phyloP scores from a whole-genome alignment of 768 basidiomycete species.

The Agrocybe pediades region DNA sequence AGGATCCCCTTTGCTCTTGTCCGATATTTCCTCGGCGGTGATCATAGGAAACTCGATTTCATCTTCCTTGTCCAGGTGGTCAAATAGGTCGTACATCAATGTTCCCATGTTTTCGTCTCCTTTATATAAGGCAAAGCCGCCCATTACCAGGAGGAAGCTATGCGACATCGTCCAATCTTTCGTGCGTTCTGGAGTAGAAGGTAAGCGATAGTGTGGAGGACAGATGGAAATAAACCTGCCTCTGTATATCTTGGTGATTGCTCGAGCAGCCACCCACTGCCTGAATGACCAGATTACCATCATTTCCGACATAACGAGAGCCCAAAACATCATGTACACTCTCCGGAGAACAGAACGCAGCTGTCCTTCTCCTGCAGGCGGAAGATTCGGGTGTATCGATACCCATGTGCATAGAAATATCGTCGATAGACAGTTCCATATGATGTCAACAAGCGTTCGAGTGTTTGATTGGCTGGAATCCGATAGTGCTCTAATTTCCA shows the following conservation, averaged over 20 bases:
- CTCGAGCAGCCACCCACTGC: background rate
- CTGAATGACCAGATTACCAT: background rate
- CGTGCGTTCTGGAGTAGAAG: background rate
- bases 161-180: conserved; percentile 12
- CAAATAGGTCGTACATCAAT: conserved; percentile 4
- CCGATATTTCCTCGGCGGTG: conserved; percentile 15
- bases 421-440: background rate
- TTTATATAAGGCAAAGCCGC: conserved; percentile 3
- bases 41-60: conserved; percentile 11
- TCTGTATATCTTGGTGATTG: conserved; percentile 9
- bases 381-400: background rate
- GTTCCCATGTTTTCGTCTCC: background rate
- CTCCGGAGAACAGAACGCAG: background rate
- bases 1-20: conserved; percentile 30
- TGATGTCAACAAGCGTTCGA: background rate
- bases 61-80: conserved; percentile 1
- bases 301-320: background rate
- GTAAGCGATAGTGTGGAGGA: background rate
- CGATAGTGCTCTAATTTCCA: too few species aligned
- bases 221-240: background rate
- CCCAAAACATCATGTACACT: background rate
- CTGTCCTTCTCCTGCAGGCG: background rate
- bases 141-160: conserved; percentile 7
- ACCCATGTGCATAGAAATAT: background rate
- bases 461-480: too few species aligned